These are phyloP conservation scores for Biancaea sappan DNA, from an alignment of 306 rosid genomes.

Conservation along the genomic window DNA sequence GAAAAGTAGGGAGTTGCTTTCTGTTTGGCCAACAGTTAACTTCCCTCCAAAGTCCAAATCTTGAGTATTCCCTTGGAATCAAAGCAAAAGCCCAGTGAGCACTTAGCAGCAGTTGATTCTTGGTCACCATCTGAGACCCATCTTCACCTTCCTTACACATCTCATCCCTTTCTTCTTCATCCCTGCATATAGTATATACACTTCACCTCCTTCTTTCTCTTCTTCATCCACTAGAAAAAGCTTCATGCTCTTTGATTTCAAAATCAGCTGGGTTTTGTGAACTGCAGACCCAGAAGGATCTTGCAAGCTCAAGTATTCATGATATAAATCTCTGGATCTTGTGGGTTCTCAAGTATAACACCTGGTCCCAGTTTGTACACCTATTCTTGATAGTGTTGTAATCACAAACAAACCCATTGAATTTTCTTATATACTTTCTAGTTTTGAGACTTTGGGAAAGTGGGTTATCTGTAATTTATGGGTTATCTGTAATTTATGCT, in stretches of 20 bases:
- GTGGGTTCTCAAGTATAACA: conserved; percentile 4
- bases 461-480: conserved; percentile 8
- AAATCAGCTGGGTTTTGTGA: conserved; percentile 23
- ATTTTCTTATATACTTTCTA: conserved; percentile 23
- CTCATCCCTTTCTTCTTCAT: conserved; percentile 20
- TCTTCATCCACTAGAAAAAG: conserved; percentile 26
- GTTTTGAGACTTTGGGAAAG: conserved; percentile 22
- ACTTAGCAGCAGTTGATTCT: conserved; percentile 51
- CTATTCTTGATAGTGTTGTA: conserved; percentile 38
- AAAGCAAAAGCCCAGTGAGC: conserved; percentile 64
- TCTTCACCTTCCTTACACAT: conserved; percentile 68
- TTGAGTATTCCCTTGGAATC: conserved; percentile 70
- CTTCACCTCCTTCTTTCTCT: background rate
- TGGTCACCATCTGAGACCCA: conserved; percentile 88
- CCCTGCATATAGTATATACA: conserved; percentile 40
- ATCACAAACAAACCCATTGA: conserved; percentile 14
- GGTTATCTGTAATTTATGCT: background rate
- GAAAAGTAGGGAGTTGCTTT: conserved; percentile 41
- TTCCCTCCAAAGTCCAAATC: conserved; percentile 75
- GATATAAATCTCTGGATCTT: background rate
- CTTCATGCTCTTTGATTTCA: conserved; percentile 16
- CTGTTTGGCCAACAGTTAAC: conserved; percentile 90
- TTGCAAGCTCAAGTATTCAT: conserved; percentile 29
- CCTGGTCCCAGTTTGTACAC: background rate
- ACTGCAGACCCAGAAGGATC: conserved; percentile 27